These are phyloP conservation scores for Saccharomycopsis amapae DNA, from an alignment of 805 yeast species.

Conservation along the genomic window DNA sequence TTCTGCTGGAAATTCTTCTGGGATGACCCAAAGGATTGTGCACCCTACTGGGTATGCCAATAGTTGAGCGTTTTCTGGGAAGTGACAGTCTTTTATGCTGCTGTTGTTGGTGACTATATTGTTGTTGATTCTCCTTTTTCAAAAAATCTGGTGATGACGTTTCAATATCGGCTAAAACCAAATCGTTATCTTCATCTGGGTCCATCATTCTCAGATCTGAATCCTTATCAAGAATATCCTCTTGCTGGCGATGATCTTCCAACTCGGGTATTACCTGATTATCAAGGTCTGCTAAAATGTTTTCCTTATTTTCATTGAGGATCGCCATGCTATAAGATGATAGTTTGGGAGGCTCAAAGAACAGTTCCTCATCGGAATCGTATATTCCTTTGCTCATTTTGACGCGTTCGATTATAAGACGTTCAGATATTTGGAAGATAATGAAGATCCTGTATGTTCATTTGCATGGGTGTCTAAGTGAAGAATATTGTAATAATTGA, in stretches of 20 bases:
- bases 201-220: not conserved
- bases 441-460: too few species aligned
- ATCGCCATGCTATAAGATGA: conserved; percentile 18
- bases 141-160: not conserved
- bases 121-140: not conserved
- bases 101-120: not conserved
- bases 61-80: not conserved
- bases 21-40: conserved; percentile 18
- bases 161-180: not conserved
- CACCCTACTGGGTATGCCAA: not conserved
- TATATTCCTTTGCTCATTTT: conserved; percentile 14
- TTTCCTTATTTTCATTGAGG: conserved; percentile 15
- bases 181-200: not conserved
- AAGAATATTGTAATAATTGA: too few species aligned
- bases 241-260: not conserved
- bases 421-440: too few species aligned
- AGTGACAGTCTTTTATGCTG: not conserved
- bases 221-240: not conserved
- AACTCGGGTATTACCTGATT: not conserved
- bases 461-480: too few species aligned
- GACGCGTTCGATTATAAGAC: conserved; percentile 1
- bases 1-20: conserved; percentile 14
- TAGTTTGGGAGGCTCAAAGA: conserved; percentile 21
- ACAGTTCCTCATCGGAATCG: conserved; percentile 23
- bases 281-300: not conserved